Evolutionary conservation across 2,329 filamentous ascomycete genomes (phyloP).

Genomic region (Metarhizium robertsii): DNA sequence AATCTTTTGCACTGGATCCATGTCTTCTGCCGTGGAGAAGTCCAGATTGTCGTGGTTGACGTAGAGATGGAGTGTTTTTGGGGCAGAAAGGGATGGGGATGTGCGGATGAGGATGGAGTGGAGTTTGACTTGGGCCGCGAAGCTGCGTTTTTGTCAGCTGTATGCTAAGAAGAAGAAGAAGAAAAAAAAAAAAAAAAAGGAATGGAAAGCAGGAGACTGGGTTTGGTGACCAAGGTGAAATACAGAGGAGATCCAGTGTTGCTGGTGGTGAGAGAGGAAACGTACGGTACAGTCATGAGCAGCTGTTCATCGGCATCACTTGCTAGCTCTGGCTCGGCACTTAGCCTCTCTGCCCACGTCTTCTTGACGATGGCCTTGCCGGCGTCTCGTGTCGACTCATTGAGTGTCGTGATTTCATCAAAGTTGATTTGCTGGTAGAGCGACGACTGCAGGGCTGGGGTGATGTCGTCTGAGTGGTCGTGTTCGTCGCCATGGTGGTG

Average conservation of each 20-base stretch:
- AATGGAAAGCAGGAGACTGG: not conserved
- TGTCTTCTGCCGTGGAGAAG: slow-evolving; percentile 65
- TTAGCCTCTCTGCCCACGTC: slow-evolving; percentile 76
- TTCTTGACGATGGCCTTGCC: slow-evolving; percentile 77
- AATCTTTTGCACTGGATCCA: slow-evolving; percentile 63
- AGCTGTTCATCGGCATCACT: slow-evolving; percentile 90
- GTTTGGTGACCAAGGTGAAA: no score
- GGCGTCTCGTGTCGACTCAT: slow-evolving; percentile 61
- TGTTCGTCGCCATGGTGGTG: slow-evolving; percentile 52
- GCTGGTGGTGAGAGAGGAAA: slow-evolving; percentile 10
- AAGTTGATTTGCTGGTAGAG: slow-evolving; percentile 92
- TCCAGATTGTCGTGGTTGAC: slow-evolving; percentile 82
- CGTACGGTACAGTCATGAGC: slow-evolving; percentile 83
- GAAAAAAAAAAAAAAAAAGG: not conserved
- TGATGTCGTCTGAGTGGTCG: slow-evolving; percentile 87
- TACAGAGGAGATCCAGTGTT: not conserved
- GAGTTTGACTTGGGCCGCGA: slow-evolving; percentile 87
- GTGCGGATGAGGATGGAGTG: slow-evolving; percentile 83
- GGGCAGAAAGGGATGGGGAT: slow-evolving; percentile 59
- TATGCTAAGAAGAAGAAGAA: not conserved
- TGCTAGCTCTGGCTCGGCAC: slow-evolving; percentile 62
- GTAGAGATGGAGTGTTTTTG: slow-evolving; percentile 77
- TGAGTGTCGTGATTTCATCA: slow-evolving; percentile 72
- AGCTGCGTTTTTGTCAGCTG: slow-evolving; percentile 40
- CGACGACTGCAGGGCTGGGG: slow-evolving; percentile 80